Evolutionary conservation across 2,329 filamentous ascomycete species (phyloP).

Genomic region (Ilyonectria robusta): DNA sequence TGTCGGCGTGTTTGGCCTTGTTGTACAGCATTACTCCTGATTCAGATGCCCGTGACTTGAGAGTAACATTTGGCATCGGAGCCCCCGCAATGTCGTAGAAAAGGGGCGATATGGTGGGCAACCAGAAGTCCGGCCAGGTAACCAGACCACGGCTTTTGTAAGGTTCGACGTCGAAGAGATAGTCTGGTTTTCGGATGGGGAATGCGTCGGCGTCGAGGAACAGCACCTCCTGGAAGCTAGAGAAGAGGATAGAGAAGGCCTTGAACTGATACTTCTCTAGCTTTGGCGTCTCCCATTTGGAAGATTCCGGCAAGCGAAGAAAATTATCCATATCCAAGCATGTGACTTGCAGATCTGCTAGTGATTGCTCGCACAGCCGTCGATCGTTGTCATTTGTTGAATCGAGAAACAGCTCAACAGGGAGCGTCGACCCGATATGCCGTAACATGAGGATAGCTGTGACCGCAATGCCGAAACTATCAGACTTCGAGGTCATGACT

Average conservation of each 20-base stretch:
- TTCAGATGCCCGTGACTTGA: slow-evolving; percentile 39
- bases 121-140: slow-evolving; percentile 46
- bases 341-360: slow-evolving; percentile 24
- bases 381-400: slow-evolving; percentile 34
- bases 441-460: slow-evolving; percentile 43
- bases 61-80: slow-evolving; percentile 33
- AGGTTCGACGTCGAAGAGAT: slow-evolving; percentile 37
- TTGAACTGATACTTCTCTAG: slow-evolving; percentile 43
- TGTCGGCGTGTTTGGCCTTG: slow-evolving; percentile 41
- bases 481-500: slow-evolving; percentile 41
- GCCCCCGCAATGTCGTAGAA: slow-evolving; percentile 42
- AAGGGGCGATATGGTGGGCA: slow-evolving; percentile 42
- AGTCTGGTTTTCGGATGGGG: slow-evolving; percentile 37
- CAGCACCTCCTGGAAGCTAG: slow-evolving; percentile 41
- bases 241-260: slow-evolving; percentile 40
- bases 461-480: slow-evolving; percentile 36
- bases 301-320: slow-evolving; percentile 19
- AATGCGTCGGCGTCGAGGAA: slow-evolving; percentile 46
- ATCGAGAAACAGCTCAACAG: slow-evolving; percentile 39
- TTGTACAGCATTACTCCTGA: slow-evolving; percentile 43
- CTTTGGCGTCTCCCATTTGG: slow-evolving; percentile 16
- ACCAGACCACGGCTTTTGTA: slow-evolving; percentile 39
- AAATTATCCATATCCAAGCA: slow-evolving; percentile 44
- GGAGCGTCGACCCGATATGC: slow-evolving; percentile 38
- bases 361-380: slow-evolving; percentile 23